Evolutionary conservation across 1,284 basidiomycete species (phyloP).

Genomic region (Ceratobasidium theobromae): DNA sequence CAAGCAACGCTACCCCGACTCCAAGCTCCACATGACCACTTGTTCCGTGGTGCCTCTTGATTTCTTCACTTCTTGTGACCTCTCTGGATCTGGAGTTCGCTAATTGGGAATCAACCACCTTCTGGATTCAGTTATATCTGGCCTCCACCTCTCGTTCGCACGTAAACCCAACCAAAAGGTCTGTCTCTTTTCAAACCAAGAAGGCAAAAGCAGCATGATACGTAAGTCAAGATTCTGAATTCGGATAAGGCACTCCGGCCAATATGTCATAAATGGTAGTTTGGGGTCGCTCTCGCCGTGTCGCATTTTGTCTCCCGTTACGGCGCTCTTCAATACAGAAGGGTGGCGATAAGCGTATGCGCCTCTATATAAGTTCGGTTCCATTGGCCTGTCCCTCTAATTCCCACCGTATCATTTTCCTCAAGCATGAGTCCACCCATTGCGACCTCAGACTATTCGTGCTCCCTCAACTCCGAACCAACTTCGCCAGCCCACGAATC

Average conservation of each 20-base stretch:
- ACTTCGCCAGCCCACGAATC: not conserved
- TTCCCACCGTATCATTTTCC: not conserved
- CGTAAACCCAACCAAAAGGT: constrained; percentile 14
- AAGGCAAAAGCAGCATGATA: not conserved
- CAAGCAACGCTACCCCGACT: not conserved
- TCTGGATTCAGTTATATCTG: constrained; percentile 1
- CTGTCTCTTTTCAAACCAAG: not conserved
- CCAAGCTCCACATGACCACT: not conserved
- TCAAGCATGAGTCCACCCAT: constrained; percentile 1
- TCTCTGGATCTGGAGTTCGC: not conserved
- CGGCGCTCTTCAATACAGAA: not conserved
- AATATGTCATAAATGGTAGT: not conserved
- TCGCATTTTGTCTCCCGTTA: not conserved
- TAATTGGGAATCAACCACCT: not conserved
- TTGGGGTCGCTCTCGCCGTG: not conserved
- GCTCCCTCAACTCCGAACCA: not conserved
- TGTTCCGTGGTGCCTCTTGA: not conserved
- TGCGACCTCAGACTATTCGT: not conserved
- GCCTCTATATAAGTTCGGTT: no score
- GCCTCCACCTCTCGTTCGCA: constrained; percentile 18
- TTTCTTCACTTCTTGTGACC: not conserved
- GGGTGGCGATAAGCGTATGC: not conserved
- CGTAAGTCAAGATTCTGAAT: not conserved
- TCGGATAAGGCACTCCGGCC: not conserved
- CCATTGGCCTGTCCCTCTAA: not conserved